Evolutionary conservation across 2,329 filamentous ascomycete genomes (phyloP).

Genomic region (Phoma sp.): DNA sequence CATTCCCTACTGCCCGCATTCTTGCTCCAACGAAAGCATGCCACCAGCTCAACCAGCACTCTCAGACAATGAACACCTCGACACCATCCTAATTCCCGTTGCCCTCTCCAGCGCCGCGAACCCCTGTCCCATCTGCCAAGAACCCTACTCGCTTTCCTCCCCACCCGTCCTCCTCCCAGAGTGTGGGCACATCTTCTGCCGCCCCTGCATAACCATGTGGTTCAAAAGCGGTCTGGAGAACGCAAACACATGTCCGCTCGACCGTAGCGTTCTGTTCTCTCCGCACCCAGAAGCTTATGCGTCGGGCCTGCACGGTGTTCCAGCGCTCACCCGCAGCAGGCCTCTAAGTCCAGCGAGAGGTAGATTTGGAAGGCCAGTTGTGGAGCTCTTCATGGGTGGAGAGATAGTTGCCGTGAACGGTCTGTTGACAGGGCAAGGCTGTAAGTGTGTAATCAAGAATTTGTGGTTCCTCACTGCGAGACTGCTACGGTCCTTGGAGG

Average conservation of each 20-base stretch:
- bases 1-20: too few relatives aligned
- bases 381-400: background rate
- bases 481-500: background rate
- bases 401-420: slow-evolving; percentile 10
- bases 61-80: background rate
- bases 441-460: background rate
- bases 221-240: background rate
- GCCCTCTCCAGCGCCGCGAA: slow-evolving; percentile 5
- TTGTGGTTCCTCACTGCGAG: slow-evolving; percentile 6
- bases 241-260: slow-evolving; percentile 1
- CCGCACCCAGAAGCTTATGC: background rate
- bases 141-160: background rate
- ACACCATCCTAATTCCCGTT: background rate
- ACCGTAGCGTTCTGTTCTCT: slow-evolving; percentile 1
- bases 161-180: slow-evolving; percentile 7
- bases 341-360: background rate
- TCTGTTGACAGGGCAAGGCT: background rate
- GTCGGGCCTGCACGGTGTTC: background rate
- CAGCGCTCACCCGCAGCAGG: background rate
- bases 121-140: slow-evolving; percentile 15
- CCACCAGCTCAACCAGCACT: background rate
- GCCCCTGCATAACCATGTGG: slow-evolving; percentile 15
- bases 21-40: background rate
- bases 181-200: slow-evolving; percentile 23
- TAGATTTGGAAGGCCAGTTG: background rate